A percentile compares a stretch with the other conserved stretches of the same genome.
These are phyloP conservation scores for Aspergillus chevalieri DNA, from an alignment of 2,329 filamentous ascomycete genomes.

Conservation along the genomic window DNA sequence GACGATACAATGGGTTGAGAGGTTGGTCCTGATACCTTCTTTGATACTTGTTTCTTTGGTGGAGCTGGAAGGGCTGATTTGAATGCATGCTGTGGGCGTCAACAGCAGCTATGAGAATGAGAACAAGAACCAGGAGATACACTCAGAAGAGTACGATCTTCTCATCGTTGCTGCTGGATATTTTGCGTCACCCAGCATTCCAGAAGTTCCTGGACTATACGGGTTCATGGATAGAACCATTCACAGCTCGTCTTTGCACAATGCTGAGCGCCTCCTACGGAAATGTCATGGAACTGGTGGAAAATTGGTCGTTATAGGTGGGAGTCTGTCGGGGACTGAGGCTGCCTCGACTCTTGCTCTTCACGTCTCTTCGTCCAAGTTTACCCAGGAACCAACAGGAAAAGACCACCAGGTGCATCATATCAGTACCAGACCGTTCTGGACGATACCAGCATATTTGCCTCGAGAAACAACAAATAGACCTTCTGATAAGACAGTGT, in stretches of 20 bases:
- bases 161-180: slow-evolving; percentile 70
- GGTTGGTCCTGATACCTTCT: slow-evolving; percentile 9
- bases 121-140: slow-evolving; percentile 1
- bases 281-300: slow-evolving; percentile 31
- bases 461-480: slow-evolving; percentile 17
- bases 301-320: slow-evolving; percentile 68
- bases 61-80: no score
- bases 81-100: background rate
- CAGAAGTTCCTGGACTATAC: slow-evolving; percentile 35
- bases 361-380: slow-evolving; percentile 59
- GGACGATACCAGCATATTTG: slow-evolving; percentile 58
- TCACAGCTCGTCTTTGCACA: slow-evolving; percentile 64
- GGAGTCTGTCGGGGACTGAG: slow-evolving; percentile 78
- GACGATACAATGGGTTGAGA: slow-evolving; percentile 33
- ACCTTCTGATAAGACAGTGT: slow-evolving; percentile 38
- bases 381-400: slow-evolving; percentile 22
- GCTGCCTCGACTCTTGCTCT: slow-evolving; percentile 66
- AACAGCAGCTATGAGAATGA: background rate
- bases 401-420: slow-evolving; percentile 53
- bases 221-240: slow-evolving; percentile 46
- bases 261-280: slow-evolving; percentile 33
- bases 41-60: background rate
- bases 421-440: slow-evolving; percentile 62
- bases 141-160: slow-evolving; percentile 54
- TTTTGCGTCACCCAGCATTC: slow-evolving; percentile 59